Evolutionary conservation across 345 rosid genomes (phyloP), one percentile per base, ranked within the genome.

Genomic region (Gossypium stocksii): DNA sequence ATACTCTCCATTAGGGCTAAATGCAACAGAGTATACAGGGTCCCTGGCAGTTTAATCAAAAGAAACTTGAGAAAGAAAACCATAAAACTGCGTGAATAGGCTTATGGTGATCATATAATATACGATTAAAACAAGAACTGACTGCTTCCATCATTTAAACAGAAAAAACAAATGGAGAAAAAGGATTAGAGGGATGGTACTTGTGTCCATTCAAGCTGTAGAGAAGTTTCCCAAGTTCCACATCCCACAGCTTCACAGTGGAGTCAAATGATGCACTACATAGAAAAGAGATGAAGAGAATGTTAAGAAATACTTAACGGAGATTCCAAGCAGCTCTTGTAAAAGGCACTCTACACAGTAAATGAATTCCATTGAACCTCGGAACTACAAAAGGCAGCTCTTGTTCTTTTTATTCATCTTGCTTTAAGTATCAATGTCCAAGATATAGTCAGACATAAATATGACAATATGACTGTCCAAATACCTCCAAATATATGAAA

Each of bases 201-300:
- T 92, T 89, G 91, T 95, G 99, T 34, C 98, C 98, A 52, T 89
- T 87, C 82, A 95, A 89, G 82, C 89, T 91, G 85, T 81, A 76
- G 73, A 89, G 81, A 82, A 93, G 91, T 82, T 88, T 95, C 52
- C 99, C 99, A 43, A 81, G 85, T 68, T 93, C 97, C 73, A 91
- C 97, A 80, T 95, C 99, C 99, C 99, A 95, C 79, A 95, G 84
- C 85, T 95, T 95, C 70, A 95, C 98, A 0, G 99, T 85, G 38
- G 97, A 93, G 86, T 95, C 99, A 74, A 95, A 95, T 72, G 99
- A 95, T 74, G 99, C 99, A 87, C 98, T 95, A 88, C 60, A 71
- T 38, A 46, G 48, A 80, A 74, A 61, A 57, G 58, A 53, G 19
- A 69, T 53, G 15, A 54, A 49, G 1, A 74, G 7, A 77, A 53